Conservation (phyloP, 768 basidiomycete species). For the Pholiota molesta region DNA sequence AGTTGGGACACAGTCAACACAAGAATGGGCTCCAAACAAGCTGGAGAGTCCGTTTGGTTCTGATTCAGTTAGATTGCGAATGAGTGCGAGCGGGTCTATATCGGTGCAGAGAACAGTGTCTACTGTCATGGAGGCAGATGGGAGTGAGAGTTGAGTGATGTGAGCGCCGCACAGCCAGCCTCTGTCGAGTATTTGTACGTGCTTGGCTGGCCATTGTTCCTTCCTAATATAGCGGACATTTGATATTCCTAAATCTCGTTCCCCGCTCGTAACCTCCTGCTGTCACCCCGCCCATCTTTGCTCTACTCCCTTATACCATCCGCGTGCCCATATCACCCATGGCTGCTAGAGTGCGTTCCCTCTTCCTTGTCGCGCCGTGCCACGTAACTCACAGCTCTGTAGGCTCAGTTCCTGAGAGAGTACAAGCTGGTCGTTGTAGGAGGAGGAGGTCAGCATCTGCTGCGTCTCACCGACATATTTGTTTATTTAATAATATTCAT, state of each 20-base stretch:
- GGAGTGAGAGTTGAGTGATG: neutral
- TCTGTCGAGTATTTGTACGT: constrained; percentile 15
- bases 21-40: no score
- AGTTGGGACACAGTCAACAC: no score
- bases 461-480: constrained; percentile 3
- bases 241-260: constrained; percentile 15
- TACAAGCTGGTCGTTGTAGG: constrained; percentile 99
- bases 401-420: constrained; percentile 92
- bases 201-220: constrained; percentile 22
- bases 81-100: neutral
- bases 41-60: no score
- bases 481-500: neutral
- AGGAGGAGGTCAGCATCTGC: constrained; percentile 72
- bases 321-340: constrained; percentile 26
- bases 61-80: no score
- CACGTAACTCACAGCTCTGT: constrained; percentile 18
- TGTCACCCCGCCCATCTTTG: constrained; percentile 20
- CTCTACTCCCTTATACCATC: constrained; percentile 12
- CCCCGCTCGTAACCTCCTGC: constrained; percentile 19
- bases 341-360: constrained; percentile 39
- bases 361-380: neutral
- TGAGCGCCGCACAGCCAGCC: neutral
- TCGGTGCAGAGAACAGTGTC: neutral
- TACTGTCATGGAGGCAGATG: neutral
- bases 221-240: constrained; percentile 18